Evolutionary conservation across 495 filamentous ascomycete species (phyloP).

Genomic region (Aspergillus bridgeri): DNA sequence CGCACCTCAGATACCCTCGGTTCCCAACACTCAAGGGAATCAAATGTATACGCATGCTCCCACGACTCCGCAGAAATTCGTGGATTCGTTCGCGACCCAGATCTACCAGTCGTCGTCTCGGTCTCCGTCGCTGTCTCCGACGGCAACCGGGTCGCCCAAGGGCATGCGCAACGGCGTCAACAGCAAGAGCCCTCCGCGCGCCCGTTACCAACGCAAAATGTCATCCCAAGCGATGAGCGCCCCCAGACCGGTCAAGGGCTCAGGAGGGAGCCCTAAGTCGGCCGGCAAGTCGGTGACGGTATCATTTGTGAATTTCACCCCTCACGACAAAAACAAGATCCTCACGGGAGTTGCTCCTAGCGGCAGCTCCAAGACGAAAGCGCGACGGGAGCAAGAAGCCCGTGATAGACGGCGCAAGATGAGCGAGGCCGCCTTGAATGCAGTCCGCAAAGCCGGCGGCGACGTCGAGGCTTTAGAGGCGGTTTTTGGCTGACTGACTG

Average conservation of each 20-base stretch:
- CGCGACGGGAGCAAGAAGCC: conserved; percentile 81
- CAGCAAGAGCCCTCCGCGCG: conserved; percentile 29
- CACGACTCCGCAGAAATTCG: conserved; percentile 26
- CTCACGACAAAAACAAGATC: conserved; percentile 72
- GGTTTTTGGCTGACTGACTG: conserved; percentile 40
- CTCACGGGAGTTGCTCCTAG: conserved; percentile 88
- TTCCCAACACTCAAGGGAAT: conserved; percentile 14
- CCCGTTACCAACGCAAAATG: conserved; percentile 34
- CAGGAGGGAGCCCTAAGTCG: conserved; percentile 31
- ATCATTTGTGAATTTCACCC: conserved; percentile 92
- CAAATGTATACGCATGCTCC: conserved; percentile 21
- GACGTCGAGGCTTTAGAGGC: conserved; percentile 59
- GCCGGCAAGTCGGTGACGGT: conserved; percentile 44
- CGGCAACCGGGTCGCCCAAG: conserved; percentile 29
- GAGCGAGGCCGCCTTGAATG: conserved; percentile 67
- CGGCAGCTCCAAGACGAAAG: conserved; percentile 90
- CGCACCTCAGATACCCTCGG: conserved; percentile 25
- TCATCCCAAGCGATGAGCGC: conserved; percentile 34
- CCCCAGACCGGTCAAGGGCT: conserved; percentile 34
- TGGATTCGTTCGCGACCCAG: conserved; percentile 29
- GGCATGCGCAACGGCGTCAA: conserved; percentile 16
- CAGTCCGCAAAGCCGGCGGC: conserved; percentile 74
- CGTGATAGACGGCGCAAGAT: conserved; percentile 72
- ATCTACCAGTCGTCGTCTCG: conserved; percentile 26
- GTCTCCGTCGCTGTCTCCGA: conserved; percentile 42